Evolutionary conservation across 192 early-diverging fungal species (phyloP), one percentile per base, ranked within the genome.

Genomic region (Backusella sp.): DNA sequence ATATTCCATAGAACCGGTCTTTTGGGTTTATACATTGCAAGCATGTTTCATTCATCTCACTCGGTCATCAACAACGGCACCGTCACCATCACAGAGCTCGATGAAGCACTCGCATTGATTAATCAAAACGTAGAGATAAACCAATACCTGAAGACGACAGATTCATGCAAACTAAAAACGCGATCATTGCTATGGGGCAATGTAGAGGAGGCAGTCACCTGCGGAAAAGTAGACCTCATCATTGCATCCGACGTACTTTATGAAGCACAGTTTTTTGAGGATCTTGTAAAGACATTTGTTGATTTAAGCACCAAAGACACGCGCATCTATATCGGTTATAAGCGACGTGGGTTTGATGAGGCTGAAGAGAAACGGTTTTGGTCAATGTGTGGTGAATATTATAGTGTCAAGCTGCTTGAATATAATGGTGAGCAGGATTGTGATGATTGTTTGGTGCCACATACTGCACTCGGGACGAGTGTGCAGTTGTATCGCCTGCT

Each of bases 231-330:
- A 3, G 86, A 88, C 36, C 28, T 83, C 12, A 71, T 88, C 3
- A 70, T 88, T n/a, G 86, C 86, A 1, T 88, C 86, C 0, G 86
- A 88, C 73, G 83, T 88, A 14, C 74, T 88, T 5, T 88, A 88
- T 41, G 83, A 88, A n/a, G 28, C 74, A 0, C 52, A 76, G 4
- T 74, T 72, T 19, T 80, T 84, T 53, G 73, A 73, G 3, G 42
- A 73, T 2, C 62, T 88, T 4, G 73, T 84, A 36, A 73, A 82
- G 37, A 79, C 85, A 3, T 73, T 88, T 17, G 74, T 77, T 11
- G 78, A 76, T 17, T 73, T 88, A 3, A 82, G 83, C 32, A 76
- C 73, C 0, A 69, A 73, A 1, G 41, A 69, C 0, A 85, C 84
- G 3, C 73, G 46, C 7, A 77, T 88, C 7, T 88, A 83, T 37